These are phyloP conservation scores for Rhizopus arrhizus DNA, from an alignment of 371 early-diverging fungal species.

Conservation along the genomic window DNA sequence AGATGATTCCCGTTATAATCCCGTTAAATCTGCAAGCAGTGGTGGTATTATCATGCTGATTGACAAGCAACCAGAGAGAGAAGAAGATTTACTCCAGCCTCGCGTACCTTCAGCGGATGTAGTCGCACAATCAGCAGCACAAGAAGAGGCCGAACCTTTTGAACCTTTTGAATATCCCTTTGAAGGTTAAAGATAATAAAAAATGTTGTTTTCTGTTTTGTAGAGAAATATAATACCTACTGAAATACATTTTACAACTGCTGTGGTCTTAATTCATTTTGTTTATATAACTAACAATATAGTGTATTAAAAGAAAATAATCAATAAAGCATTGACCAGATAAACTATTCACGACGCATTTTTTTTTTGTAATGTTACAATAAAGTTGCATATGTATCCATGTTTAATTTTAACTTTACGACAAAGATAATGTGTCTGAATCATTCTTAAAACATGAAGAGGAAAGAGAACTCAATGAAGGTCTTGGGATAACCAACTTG, in stretches of 20 bases:
- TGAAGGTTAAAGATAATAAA: conserved; percentile 48
- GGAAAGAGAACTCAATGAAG: conserved; percentile 87
- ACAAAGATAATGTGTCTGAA: no score
- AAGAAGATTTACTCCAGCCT: conserved; percentile 63
- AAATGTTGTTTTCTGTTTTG: no score
- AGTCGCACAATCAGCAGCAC: conserved; percentile 36
- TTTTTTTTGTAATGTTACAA: no score
- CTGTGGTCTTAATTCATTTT: no score
- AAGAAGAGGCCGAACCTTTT: conserved; percentile 77
- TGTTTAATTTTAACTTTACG: no score
- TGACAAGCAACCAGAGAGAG: conserved; percentile 63
- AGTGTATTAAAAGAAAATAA: no score
- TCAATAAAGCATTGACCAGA: no score
- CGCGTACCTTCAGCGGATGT: conserved; percentile 54
- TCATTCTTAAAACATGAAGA: conserved; percentile 18
- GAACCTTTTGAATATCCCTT: conserved; percentile 89
- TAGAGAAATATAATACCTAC: no score
- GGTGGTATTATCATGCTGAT: conserved; percentile 81
- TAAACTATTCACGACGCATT: no score
- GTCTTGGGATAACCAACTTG: conserved; percentile 91
- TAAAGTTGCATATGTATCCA: no score
- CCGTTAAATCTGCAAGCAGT: conserved; percentile 77
- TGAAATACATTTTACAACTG: no score
- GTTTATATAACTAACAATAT: no score
- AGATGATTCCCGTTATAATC: conserved; percentile 82